Evolutionary conservation across 192 early-diverging fungal genomes (phyloP).

Genomic region (Spizellomyces sp.): DNA sequence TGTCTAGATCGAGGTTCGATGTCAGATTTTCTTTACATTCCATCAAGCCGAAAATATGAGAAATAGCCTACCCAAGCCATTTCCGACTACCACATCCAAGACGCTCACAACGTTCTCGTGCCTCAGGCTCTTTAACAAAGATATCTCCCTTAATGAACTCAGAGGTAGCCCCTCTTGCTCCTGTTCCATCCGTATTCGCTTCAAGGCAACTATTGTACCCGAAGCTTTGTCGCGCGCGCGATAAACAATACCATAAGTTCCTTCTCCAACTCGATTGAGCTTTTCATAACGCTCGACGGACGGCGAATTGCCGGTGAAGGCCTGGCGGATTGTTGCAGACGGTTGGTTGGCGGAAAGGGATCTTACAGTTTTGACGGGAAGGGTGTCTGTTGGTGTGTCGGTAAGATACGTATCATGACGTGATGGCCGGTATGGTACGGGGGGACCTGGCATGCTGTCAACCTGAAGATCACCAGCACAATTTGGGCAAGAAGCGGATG

Average conservation of each 20-base stretch:
- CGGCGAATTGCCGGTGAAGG: constrained; percentile 30
- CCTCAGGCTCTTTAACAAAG: constrained; percentile 62
- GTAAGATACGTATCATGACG: too few species aligned
- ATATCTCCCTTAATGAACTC: constrained; percentile 76
- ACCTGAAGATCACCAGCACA: too few species aligned
- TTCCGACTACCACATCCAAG: constrained; percentile 70
- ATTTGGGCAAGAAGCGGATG: too few species aligned
- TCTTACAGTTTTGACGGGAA: too few species aligned
- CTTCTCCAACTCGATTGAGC: constrained; percentile 75
- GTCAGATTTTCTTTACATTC: not conserved
- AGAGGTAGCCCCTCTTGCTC: constrained; percentile 65
- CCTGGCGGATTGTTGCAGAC: not conserved
- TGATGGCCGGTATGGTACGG: too few species aligned
- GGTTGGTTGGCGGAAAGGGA: too few species aligned
- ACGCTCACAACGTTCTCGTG: constrained; percentile 78
- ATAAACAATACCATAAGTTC: constrained; percentile 92
- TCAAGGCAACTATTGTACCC: constrained; percentile 58
- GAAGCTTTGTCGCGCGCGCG: constrained; percentile 39
- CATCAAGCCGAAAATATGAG: not conserved
- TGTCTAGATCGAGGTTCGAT: constrained; percentile 58
- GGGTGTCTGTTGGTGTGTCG: too few species aligned
- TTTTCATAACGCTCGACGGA: constrained; percentile 51
- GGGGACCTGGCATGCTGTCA: too few species aligned
- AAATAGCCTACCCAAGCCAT: constrained; percentile 44
- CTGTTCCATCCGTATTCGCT: constrained; percentile 61